Evolutionary conservation across 768 basidiomycete species (phyloP).

Genomic region (Pulveroboletus ravenelii): DNA sequence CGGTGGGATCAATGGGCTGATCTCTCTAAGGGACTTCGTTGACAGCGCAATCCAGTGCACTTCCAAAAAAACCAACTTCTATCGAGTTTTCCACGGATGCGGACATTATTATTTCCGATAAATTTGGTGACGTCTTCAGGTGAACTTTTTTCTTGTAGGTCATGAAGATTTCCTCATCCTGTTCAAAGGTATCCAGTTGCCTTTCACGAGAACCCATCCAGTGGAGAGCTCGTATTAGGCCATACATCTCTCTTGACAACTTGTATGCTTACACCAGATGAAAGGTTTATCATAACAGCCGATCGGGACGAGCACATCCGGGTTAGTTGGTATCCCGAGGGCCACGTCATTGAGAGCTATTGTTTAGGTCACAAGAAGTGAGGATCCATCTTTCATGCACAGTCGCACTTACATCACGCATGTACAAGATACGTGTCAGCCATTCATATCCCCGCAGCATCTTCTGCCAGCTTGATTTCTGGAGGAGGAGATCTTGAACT

Average conservation of each 20-base stretch:
- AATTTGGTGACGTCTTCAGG: slow-evolving; percentile 94
- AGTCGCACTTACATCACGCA: neutral
- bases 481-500: slow-evolving; percentile 83
- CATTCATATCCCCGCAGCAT: slow-evolving; percentile 57
- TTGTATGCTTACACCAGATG: slow-evolving; percentile 63
- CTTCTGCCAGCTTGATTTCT: slow-evolving; percentile 56
- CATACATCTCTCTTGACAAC: slow-evolving; percentile 83
- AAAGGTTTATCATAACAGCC: slow-evolving; percentile 76
- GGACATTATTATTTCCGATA: slow-evolving; percentile 81
- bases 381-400: slow-evolving; percentile 18
- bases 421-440: slow-evolving; percentile 73
- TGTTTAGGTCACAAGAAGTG: slow-evolving; percentile 84
- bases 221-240: slow-evolving; percentile 71
- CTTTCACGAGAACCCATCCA: slow-evolving; percentile 67
- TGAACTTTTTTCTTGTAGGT: slow-evolving; percentile 24
- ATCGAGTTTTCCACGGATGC: slow-evolving; percentile 59
- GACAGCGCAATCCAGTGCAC: slow-evolving; percentile 45
- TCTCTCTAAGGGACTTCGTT: neutral
- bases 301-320: slow-evolving; percentile 96
- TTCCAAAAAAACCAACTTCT: slow-evolving; percentile 78
- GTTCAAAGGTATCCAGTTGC: slow-evolving; percentile 51
- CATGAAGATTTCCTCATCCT: neutral
- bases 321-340: slow-evolving; percentile 84
- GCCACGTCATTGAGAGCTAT: slow-evolving; percentile 80
- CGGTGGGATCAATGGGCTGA: slow-evolving; percentile 42